These are phyloP conservation scores for Phragmites australis DNA, from an alignment of 176 grass and related monocot genomes.

Conservation along the genomic window DNA sequence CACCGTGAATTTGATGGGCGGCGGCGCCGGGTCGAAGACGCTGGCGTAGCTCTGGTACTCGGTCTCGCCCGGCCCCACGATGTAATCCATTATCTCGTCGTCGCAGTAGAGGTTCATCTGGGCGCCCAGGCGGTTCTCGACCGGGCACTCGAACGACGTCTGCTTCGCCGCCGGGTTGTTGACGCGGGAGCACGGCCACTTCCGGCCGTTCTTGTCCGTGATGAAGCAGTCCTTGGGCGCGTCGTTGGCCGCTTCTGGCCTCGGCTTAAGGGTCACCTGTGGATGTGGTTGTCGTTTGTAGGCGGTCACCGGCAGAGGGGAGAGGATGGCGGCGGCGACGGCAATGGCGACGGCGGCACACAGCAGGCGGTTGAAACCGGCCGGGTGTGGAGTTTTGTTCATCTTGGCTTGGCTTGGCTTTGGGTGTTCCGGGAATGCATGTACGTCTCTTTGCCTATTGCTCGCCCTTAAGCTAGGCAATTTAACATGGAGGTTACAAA, in stretches of 20 bases:
- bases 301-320: neutral
- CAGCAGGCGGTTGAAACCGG: neutral
- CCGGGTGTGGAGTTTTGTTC: neutral
- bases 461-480: neutral
- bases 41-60: neutral
- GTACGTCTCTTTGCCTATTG: neutral
- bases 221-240: neutral
- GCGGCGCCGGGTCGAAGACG: neutral
- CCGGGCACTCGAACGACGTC: conserved; percentile 7
- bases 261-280: too few species aligned
- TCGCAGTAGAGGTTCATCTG: neutral
- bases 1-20: neutral
- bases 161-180: neutral
- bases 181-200: neutral
- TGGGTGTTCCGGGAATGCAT: neutral
- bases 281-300: neutral
- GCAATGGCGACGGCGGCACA: neutral
- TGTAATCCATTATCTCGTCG: neutral
- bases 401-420: neutral
- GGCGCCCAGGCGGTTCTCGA: conserved; percentile 31
- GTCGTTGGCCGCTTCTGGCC: neutral
- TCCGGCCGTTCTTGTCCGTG: conserved; percentile 5
- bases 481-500: neutral
- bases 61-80: neutral
- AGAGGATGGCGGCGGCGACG: neutral